Percentiles rank a stretch among this genome's conserved stretches.
Evolutionary conservation across 495 filamentous ascomycete genomes (phyloP).

Genomic region (Tuber indicum): DNA sequence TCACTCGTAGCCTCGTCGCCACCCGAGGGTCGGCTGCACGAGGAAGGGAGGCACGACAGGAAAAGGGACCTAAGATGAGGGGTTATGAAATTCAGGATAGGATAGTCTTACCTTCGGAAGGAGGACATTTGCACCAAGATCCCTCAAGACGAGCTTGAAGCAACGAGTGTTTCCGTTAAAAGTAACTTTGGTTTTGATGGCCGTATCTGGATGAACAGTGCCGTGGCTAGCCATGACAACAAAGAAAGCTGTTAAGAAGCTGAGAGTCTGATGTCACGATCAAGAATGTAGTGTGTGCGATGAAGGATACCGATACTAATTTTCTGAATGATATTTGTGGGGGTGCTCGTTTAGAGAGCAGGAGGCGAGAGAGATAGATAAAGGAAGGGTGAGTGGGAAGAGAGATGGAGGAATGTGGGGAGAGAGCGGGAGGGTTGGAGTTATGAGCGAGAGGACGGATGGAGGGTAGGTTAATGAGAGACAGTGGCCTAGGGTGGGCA

Average conservation of each 20-base stretch:
- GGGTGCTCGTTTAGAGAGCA: not conserved
- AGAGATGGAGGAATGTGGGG: conserved; percentile 1
- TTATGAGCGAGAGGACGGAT: not conserved
- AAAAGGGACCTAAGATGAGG: not conserved
- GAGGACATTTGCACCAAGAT: conserved; percentile 68
- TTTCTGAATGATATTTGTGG: no score
- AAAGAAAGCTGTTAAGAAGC: conserved; percentile 13
- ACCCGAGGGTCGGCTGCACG: conserved; percentile 5
- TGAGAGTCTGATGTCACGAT: conserved; percentile 15
- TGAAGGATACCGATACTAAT: not conserved
- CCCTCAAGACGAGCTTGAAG: conserved; percentile 82
- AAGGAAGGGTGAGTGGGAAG: conserved; percentile 7
- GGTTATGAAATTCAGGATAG: conserved; percentile 12
- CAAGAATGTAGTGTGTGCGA: not conserved
- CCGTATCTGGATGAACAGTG: conserved; percentile 60
- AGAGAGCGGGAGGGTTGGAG: not conserved
- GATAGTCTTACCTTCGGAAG: conserved; percentile 63
- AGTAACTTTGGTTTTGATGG: conserved; percentile 78
- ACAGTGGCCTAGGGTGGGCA: not conserved
- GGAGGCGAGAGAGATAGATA: conserved; percentile 3
- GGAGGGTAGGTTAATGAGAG: not conserved
- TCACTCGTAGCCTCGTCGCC: not conserved
- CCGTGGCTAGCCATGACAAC: conserved; percentile 50
- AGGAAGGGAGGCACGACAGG: conserved; percentile 8
- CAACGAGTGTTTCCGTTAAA: conserved; percentile 66